Conservation (phyloP, 305 asterid species). For the Fraxinus nigra region DNA sequence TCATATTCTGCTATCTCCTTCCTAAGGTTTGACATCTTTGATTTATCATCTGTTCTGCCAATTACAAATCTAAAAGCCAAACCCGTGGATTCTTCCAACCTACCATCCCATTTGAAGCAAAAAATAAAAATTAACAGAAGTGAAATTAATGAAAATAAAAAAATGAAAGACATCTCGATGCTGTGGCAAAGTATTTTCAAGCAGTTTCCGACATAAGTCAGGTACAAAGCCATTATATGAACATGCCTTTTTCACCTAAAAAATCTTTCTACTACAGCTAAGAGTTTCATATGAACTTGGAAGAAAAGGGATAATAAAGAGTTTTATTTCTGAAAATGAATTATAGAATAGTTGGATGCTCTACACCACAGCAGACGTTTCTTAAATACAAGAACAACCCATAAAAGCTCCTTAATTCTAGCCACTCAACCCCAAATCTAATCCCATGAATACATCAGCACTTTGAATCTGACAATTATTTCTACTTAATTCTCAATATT, state of each 20-base stretch:
- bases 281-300: not conserved
- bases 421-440: not conserved
- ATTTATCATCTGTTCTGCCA: slow-evolving; percentile 69
- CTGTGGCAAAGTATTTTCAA: not conserved
- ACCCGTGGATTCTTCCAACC: slow-evolving; percentile 98
- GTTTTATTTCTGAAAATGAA: not conserved
- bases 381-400: not conserved
- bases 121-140: slow-evolving; percentile 14
- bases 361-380: not conserved
- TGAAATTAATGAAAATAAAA: not conserved
- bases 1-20: slow-evolving; percentile 83
- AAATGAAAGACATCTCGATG: not conserved
- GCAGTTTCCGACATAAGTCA: not conserved
- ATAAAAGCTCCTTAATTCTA: not conserved
- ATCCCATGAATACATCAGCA: not conserved
- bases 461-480: not conserved
- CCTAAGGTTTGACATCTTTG: slow-evolving; percentile 78
- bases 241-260: not conserved
- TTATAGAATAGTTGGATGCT: not conserved
- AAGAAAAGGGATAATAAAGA: not conserved
- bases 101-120: slow-evolving; percentile 38
- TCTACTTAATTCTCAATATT: not conserved
- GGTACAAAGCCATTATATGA: not conserved
- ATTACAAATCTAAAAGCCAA: slow-evolving; percentile 87
- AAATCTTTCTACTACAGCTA: not conserved